Base-by-base conservation (phyloP, 495 filamentous ascomycete genomes). In the Staphylotrichum longicolle region DNA sequence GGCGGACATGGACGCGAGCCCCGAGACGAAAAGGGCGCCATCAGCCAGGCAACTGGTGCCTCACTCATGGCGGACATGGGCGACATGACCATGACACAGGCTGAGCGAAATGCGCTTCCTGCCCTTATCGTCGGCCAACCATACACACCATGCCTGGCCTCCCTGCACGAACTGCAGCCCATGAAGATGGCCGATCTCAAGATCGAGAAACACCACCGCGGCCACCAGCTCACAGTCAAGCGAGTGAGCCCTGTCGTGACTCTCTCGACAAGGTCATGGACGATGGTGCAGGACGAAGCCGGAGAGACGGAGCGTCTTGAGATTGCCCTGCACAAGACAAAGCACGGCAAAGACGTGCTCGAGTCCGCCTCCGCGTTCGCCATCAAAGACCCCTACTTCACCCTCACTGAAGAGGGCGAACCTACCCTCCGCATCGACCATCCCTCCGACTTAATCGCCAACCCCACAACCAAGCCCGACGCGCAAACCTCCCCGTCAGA, bases 331-430 rank as follows among this genome's bases (percentile, higher is more conserved):
- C 56, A 58, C 46, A 58, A 14, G 4, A 30, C 34, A 3, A 5
- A 15, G 0, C 45, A 50, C 37, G 45, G 56, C 56, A 32, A 41
- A 33, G 56, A 58, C 5, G 7, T 50, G 5, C 37, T 58, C 8
- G 56, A 58, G 7, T 32, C 46, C 7, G 20, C 45, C 1, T 32
- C 15, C 1, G 7, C 33, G 2, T 50, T 58, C 15, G 27, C 41
- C n/a, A 40, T 58, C 56, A 58, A 58, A 30, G 46, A 58, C 4
- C 56, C 56, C 5, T 58, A 58, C 27, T 58, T 58, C 37, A 58
- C 56, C 15, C 56, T 58, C 56, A 50, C 45, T 15, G 45, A 49
- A 1, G 34, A 58, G 1, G 56, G 56, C 15, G 56, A 58, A 33
- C 34, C 56, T 1, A 58, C 56, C 4, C 33, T 58, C 4, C 56